phyloP scores from a whole-genome alignment of 192 early-diverging fungal species.

The Coemansia sp. region DNA sequence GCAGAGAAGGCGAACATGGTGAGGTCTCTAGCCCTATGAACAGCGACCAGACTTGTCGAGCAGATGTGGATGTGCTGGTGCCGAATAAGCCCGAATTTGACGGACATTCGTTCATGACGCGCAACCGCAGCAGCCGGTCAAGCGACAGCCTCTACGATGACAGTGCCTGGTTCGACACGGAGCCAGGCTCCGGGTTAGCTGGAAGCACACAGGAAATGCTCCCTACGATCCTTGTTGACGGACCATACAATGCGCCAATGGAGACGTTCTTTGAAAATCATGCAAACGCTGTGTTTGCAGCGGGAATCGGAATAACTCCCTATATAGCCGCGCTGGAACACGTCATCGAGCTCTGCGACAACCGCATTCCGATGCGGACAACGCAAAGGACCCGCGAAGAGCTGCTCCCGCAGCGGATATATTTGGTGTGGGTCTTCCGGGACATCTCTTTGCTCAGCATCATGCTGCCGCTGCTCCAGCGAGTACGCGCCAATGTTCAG shows the following conservation, averaged over 20 bases:
- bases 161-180: slow-evolving; percentile 40
- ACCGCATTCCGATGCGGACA: slow-evolving; percentile 41
- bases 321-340: slow-evolving; percentile 54
- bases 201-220: slow-evolving; percentile 37
- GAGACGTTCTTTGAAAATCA: slow-evolving; percentile 80
- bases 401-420: slow-evolving; percentile 41
- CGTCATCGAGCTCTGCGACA: slow-evolving; percentile 39
- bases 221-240: slow-evolving; percentile 69
- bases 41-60: slow-evolving; percentile 23
- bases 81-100: slow-evolving; percentile 44
- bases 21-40: slow-evolving; percentile 28
- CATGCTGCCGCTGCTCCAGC: slow-evolving; percentile 30
- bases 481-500: slow-evolving; percentile 30
- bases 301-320: slow-evolving; percentile 83
- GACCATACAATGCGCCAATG: slow-evolving; percentile 71
- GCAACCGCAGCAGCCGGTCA: slow-evolving; percentile 30
- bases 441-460: slow-evolving; percentile 41
- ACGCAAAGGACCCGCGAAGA: slow-evolving; percentile 41
- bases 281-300: slow-evolving; percentile 67
- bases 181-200: not conserved
- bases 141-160: slow-evolving; percentile 20
- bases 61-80: slow-evolving; percentile 15
- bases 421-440: slow-evolving; percentile 51
- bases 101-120: slow-evolving; percentile 25
- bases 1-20: not conserved